Conservation (phyloP, 2,329 filamentous ascomycete species). For the Cryphonectria naterciae region DNA sequence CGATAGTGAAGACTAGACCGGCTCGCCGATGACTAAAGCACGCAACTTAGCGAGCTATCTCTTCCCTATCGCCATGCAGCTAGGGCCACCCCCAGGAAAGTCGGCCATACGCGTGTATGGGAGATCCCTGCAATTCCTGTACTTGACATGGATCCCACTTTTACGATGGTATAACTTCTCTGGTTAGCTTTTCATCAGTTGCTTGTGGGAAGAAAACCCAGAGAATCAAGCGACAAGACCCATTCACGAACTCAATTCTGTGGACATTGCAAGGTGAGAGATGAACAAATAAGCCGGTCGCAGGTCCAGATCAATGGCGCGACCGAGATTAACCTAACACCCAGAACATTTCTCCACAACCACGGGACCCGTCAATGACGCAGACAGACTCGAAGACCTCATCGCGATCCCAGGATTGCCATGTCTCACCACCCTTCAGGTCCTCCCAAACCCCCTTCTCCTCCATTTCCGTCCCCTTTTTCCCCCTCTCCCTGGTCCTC, state of each 20-base stretch:
- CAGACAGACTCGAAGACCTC: neutral
- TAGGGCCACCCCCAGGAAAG: neutral
- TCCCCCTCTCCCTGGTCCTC: neutral
- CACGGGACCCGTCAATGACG: conserved; percentile 1
- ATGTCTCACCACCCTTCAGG: neutral
- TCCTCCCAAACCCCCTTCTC: neutral
- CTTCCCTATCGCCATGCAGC: conserved; percentile 5
- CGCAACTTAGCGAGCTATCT: neutral
- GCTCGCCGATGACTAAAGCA: neutral
- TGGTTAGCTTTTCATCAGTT: neutral
- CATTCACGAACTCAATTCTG: neutral
- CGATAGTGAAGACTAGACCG: neutral
- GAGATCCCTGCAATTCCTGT: neutral
- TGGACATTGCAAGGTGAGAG: neutral
- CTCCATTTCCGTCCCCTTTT: neutral
- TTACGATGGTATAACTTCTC: neutral
- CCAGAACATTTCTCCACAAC: conserved; percentile 10
- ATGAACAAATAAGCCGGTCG: neutral
- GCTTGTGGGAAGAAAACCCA: neutral
- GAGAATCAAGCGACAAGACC: neutral
- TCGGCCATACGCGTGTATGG: neutral
- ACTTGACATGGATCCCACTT: neutral
- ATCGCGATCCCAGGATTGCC: conserved; percentile 7
- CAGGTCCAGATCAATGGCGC: neutral
- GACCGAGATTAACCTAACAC: conserved; percentile 3